Base-by-base conservation (phyloP, 2,329 filamentous ascomycete species). In the Chaetomium sp. region DNA sequence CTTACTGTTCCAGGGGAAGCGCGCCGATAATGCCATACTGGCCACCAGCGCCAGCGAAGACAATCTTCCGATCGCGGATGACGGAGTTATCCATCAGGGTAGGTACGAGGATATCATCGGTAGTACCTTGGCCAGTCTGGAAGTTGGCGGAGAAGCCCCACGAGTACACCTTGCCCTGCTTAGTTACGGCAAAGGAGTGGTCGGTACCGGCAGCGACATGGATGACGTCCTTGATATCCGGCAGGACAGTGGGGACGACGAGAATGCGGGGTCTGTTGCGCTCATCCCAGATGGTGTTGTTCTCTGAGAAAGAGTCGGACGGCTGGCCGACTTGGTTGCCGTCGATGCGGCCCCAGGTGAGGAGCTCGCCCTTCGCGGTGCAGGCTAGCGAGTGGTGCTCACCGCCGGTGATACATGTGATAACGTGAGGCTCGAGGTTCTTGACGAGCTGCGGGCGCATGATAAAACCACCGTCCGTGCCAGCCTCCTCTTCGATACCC, bases 61-160 rank as follows among this genome's bases (percentile, higher is more conserved):
- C 78, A 44, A 96, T 78, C 70, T 85, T 84, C 72, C 87, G 85
- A 43, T 82, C 88, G 35, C 84, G 80, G 34, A 94, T 81, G 43
- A 90, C 91, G 10, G 85, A 88, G 74, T 96, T 96, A 66, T 95
- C 88, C 54, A 96, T 88, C 49, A 86, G 66, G 0, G 87, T 94
- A 0, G 91, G 89, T 32, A 81, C 78, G 62, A 86, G 79, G 35
- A 96, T 80, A 64, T 96, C 90, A 49, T 94, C 88, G n/a, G 82
- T 82, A 1, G 79, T 85, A 43, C 88, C 88, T 64, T 85, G 85
- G 9, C 89, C 89, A 4, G 87, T 90, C 73, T 92, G 88, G 70
- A 89, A 91, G 65, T 87, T 90, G 47, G 82, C 82, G 10, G 82
- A 87, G 74, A 92, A 92, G 3, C 89, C 89, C 88, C 88, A 94